phyloP scores from a whole-genome alignment of 176 grass and related monocot genomes.

The Cymbopogon citratus region DNA sequence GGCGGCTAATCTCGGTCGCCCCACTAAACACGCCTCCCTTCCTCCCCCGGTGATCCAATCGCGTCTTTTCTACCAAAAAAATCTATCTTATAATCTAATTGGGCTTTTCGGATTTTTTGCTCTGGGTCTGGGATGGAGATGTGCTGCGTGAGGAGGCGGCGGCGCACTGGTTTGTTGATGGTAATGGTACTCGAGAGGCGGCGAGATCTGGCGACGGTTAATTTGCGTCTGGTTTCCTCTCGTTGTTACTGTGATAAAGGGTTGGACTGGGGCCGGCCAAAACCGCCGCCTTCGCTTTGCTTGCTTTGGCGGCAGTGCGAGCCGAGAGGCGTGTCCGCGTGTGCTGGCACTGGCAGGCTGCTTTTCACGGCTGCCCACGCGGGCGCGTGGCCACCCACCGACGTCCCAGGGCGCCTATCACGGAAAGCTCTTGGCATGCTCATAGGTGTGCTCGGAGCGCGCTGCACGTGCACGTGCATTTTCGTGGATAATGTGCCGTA shows the following conservation, averaged over 20 bases:
- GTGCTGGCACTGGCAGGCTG: too few relatives aligned
- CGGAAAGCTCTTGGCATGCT: neutral
- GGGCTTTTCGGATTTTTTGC: neutral
- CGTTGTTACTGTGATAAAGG: neutral
- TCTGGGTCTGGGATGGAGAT: neutral
- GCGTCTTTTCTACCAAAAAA: neutral
- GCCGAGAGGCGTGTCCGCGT: neutral
- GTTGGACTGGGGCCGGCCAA: neutral
- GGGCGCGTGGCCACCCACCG: neutral
- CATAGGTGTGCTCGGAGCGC: too few relatives aligned
- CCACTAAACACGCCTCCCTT: neutral
- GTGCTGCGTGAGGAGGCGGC: neutral
- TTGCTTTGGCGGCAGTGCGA: neutral
- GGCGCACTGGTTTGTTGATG: neutral
- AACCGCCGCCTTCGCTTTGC: neutral
- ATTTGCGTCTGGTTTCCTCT: neutral
- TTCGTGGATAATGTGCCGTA: too few relatives aligned
- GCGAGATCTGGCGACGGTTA: neutral
- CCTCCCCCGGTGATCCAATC: neutral
- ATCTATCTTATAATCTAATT: too few relatives aligned
- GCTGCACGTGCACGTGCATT: too few relatives aligned
- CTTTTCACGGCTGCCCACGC: neutral
- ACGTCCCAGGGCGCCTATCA: neutral
- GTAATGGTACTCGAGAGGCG: neutral
- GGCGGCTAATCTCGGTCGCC: neutral